Base-by-base conservation (phyloP, 2,329 filamentous ascomycete genomes). In the Ophiostoma ulmi region DNA sequence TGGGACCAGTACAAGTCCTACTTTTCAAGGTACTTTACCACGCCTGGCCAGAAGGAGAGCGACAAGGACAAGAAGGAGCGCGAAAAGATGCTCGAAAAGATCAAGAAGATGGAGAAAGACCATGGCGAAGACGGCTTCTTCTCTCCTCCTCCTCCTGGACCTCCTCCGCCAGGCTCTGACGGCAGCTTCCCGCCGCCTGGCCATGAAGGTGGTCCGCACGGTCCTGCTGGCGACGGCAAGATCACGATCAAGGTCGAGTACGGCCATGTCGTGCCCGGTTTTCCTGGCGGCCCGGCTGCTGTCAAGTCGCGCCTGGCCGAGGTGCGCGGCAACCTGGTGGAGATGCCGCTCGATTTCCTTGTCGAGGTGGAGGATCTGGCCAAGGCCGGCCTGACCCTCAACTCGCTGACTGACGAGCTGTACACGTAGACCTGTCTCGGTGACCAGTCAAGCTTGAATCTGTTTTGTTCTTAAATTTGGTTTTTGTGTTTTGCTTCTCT, bases 311-410 rank as follows among this genome's bases (percentile, higher is more conserved):
- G 88, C 80, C 81, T 94, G 70, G 83, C 84, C 70, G 84, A 86
- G 70, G 83, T 94, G 55, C 85, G 88, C 72, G 91, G 91, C 1
- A 91, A 86, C 10, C 80, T 93, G 65, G 90, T 97, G 8, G 92
- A 97, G 83, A 97, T 97, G 94, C 93, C 93, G 38, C 82, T 97
- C 75, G 83, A 92, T 74, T 97, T 97, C 82, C 82, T 97, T 78
- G 90, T 90, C 76, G 91, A 93, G 44, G 86, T 87, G 10, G 87
- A 92, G 76, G 93, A 97, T 78, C 89, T 97, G 78, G 94, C 94
- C 4, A 90, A 93, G 83, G 87, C 93, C 75, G 93, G 93, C 0
- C 76, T 97, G 76, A 84, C 86, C 31, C 80, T 93, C 74, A 93
- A 94, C 80, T 83, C 85, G 36, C 79, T 93, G 75, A 93, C 91